Base-by-base conservation (phyloP, 768 basidiomycete genomes). In the Psilocybe azurescens region DNA sequence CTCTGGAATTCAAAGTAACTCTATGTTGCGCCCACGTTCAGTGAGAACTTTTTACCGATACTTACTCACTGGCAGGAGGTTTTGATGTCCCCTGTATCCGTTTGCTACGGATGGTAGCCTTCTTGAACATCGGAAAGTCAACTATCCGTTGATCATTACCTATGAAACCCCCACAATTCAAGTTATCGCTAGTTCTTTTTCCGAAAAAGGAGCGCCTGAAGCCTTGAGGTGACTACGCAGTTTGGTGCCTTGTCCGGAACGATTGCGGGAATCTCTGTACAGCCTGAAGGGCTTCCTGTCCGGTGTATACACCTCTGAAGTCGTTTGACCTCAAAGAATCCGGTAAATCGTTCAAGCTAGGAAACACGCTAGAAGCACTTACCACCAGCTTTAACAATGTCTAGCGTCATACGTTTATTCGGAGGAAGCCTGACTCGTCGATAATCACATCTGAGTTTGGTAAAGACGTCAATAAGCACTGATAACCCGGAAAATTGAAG, bases 51-150 rank as follows among this genome's bases (percentile, higher is more conserved):
- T 11, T 16, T n/a, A 44, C 5, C 14, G 41, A 44, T 44, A 36
- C 33, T 44, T 13, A 16, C 14, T 5, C n/a, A 44, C 11, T 44
- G 41, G 5, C 41, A 13, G 41, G 14, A 11, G 14, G 10, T 5
- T n/a, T 48, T 8, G 30, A 36, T 24, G 6, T 33, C 32, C 16
- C 36, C 8, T 53, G 32, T 38, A 53, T 53, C 52, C 52, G 52
- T 53, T 14, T 10, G 10, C 28, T 7, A 53, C 52, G 52, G 52
- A 53, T 18, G 33, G 33, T 53, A 7, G 52, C 33, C n/a, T 18
- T 38, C 33, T 18, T 53, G 52, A 53, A 53, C 30, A 38, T 53
- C 52, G 52, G 52, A 53, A 38, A n/a, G 30, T 53, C n/a, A 38
- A 53, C 33, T 16, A 33, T 32, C 52, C 52, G 52, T 33, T 32